Base-by-base conservation (phyloP, 257 asterid species). In the Leptodermis oblonga region DNA sequence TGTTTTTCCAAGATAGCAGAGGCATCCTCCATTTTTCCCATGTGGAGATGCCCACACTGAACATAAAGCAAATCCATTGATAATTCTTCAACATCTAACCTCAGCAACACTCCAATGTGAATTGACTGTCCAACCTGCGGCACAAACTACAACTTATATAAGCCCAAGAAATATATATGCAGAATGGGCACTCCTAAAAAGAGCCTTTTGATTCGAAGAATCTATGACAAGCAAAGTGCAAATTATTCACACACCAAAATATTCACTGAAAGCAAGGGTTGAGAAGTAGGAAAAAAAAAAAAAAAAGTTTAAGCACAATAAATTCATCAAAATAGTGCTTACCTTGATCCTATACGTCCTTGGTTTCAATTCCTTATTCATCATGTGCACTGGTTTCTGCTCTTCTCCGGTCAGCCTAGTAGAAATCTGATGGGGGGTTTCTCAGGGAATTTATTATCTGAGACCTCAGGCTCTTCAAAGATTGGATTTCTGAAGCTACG, bases 41-140 rank as follows among this genome's bases (percentile, higher is more conserved):
- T 87, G 72, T 90, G 97, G 78, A 59, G 98, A 93, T n/a, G 95
- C 94, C 97, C 97, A 93, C n/a, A 88, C 89, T 3, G 97, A 67
- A 90, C 81, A 69, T 90, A 90, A 18, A 90, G 49, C 2, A 95
- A 83, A 78, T 93, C 95, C 17, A 76, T 83, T 13, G 91, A 82
- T 41, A 84, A 81, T 74, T 86, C 88, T 79, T 90, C 95, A 10
- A 93, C 55, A 62, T 93, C 98, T 71, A 93, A 70, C 83, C 98
- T 78, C 75, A 87, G 62, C 13, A 93, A 82, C 58, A 96, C 95
- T 72, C 90, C 96, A 73, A 88, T 81, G 82, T 88, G 98, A 82
- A 90, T 78, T 18, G 96, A 82, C 77, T 88, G 68, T 28, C 95
- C 97, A 46, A 73, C 92, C 97, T 88, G 81, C 66, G 76, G 65